Evolutionary conservation across 495 filamentous ascomycete genomes (phyloP).

Genomic region (Penicillium alfredii): DNA sequence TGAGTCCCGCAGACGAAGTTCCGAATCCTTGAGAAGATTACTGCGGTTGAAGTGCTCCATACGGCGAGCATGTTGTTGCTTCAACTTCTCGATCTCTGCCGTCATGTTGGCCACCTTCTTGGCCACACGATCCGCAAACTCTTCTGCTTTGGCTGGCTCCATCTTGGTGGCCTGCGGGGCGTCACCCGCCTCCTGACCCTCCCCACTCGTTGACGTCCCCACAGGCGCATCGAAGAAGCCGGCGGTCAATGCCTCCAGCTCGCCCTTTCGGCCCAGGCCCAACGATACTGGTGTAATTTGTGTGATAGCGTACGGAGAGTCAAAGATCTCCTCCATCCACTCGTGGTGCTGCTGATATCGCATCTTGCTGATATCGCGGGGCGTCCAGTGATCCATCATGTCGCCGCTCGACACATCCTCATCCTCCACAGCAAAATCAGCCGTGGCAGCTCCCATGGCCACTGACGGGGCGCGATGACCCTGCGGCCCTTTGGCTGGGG

Average conservation of each 20-base stretch:
- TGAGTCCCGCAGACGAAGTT: constrained; percentile 49
- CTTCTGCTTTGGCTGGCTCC: constrained; percentile 60
- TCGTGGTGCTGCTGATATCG: constrained; percentile 93
- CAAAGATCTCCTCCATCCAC: constrained; percentile 98
- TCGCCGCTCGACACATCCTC: constrained; percentile 84
- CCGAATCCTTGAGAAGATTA: constrained; percentile 56
- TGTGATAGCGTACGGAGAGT: constrained; percentile 72
- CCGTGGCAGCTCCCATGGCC: constrained; percentile 30
- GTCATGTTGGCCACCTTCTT: constrained; percentile 59
- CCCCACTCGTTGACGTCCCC: constrained; percentile 24
- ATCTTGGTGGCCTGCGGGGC: constrained; percentile 55
- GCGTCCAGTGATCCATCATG: constrained; percentile 77
- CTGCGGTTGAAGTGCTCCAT: constrained; percentile 69
- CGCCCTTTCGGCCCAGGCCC: constrained; percentile 78
- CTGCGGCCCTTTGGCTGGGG: constrained; percentile 31
- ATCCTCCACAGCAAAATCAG: constrained; percentile 65
- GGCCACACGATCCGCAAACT: constrained; percentile 69
- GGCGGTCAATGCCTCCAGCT: constrained; percentile 71
- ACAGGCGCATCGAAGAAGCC: constrained; percentile 66
- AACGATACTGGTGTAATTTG: constrained; percentile 86
- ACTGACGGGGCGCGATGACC: constrained; percentile 34
- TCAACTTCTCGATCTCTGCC: constrained; percentile 77
- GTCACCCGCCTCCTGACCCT: constrained; percentile 33
- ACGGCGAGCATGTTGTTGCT: constrained; percentile 64
- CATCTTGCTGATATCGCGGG: constrained; percentile 76